A percentile compares a stretch with the other conserved stretches of the same genome.
Conservation (phyloP, 257 asterid species). For the Capsicum rhomboideum region DNA sequence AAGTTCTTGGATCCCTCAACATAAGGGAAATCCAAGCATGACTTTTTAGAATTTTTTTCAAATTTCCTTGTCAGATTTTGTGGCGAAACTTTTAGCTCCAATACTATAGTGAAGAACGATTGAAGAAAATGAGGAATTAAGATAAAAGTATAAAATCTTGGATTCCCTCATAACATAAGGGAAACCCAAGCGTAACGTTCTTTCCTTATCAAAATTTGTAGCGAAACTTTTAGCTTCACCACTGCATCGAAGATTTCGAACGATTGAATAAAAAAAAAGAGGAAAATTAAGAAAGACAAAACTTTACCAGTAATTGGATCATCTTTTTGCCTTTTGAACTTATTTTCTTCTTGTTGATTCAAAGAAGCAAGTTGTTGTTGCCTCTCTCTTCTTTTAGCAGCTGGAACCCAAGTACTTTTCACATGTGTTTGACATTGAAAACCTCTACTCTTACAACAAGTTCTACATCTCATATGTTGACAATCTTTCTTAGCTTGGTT, state of each 20-base stretch:
- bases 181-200: no score
- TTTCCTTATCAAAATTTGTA: background rate
- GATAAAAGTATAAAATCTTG: no score
- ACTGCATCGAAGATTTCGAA: rapidly evolving
- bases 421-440: constrained; percentile 49
- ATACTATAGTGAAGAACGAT: no score
- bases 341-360: background rate
- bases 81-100: no score
- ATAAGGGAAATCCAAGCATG: no score
- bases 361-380: constrained; percentile 20
- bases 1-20: no score
- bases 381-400: constrained; percentile 45
- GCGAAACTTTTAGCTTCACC: background rate
- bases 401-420: constrained; percentile 68
- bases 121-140: no score
- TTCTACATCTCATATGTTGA: constrained; percentile 46
- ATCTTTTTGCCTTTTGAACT: constrained; percentile 22
- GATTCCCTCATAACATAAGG: no score
- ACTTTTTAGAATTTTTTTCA: no score
- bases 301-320: background rate
- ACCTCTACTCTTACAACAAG: constrained; percentile 64
- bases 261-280: background rate
- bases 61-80: no score
- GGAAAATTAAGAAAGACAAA: background rate
- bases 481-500: constrained; percentile 67